phyloP scores from a whole-genome alignment of 306 rosid species.

The Betula pendula region DNA sequence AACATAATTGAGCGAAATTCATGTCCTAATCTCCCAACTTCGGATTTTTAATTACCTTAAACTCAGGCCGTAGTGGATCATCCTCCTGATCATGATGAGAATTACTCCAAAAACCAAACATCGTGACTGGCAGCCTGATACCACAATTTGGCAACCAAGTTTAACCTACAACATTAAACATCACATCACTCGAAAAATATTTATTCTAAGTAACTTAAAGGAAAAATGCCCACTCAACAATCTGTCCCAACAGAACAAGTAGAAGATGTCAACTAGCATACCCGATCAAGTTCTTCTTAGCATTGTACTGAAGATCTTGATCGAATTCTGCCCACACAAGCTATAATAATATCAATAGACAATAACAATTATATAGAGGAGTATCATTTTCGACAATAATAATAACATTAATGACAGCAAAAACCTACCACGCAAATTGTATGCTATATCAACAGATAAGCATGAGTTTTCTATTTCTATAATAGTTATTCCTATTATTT shows the following conservation, averaged over 20 bases:
- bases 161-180: constrained; percentile 12
- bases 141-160: not conserved
- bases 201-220: not conserved
- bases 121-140: not conserved
- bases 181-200: not conserved
- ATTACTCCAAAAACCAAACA: constrained; percentile 40
- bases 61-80: constrained; percentile 30
- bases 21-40: not conserved
- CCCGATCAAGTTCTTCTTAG: not conserved
- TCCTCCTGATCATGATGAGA: constrained; percentile 36
- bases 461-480: not conserved
- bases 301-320: too few species aligned
- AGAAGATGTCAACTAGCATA: not conserved
- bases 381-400: too few species aligned
- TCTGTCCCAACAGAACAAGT: too few species aligned
- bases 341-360: too few species aligned
- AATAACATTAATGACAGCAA: not conserved
- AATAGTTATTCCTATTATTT: not conserved
- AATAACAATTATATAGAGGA: not conserved
- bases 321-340: not conserved
- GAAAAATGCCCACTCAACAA: not conserved
- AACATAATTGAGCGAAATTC: not conserved
- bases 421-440: not conserved
- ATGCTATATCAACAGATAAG: not conserved
- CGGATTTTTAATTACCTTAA: constrained; percentile 28